Evolutionary conservation across 495 filamentous ascomycete species (phyloP), one percentile per base, ranked within the genome.

Genomic region (Beverwykella pulmonaria): DNA sequence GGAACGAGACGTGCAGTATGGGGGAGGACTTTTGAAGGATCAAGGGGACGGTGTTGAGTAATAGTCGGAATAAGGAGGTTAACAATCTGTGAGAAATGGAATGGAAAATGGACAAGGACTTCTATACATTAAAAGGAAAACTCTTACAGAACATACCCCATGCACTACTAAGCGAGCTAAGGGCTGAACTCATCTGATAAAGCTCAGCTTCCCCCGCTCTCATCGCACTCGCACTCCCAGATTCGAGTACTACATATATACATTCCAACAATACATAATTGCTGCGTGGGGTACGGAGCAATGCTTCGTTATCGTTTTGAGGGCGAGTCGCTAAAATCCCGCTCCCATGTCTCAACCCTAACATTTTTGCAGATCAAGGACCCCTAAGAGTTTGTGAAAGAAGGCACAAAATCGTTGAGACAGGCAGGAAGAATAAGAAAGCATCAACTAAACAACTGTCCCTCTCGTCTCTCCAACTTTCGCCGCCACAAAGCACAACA

Each of bases 401-500:
- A 48, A 48, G n/a, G 46, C 46, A 48, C n/a, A 15, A 48, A 48
- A 48, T 19, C 7, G 22, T 23, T 23, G 46, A 48, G 46, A 48
- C 5, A 48, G 46, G 46, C 46, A 23, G 46, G n/a, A 48, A 48
- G 46, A 48, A 8, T 15, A 48, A 48, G n/a, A 48, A 48, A 15
- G 46, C 46, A 8, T 8, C 46, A 48, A 19, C 46, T 48, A 4
- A 48, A 19, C 6, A 48, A 48, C 46, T 48, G 17, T 8, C 46
- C 17, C 46, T 48, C 46, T 48, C 46, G 22, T 8, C 46, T 48
- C 46, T 48, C 46, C 46, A 48, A 48, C 46, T 19, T 48, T 48
- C 46, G 46, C n/a, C 46, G 46, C 46, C 46, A 48, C 46, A 48
- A 48, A 48, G 46, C 46, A 48, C 46, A 48, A 19, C 46, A 48